Evolutionary conservation across 352 stramenopile genomes (phyloP).

Genomic region (Elongisporangium prolatum): DNA sequence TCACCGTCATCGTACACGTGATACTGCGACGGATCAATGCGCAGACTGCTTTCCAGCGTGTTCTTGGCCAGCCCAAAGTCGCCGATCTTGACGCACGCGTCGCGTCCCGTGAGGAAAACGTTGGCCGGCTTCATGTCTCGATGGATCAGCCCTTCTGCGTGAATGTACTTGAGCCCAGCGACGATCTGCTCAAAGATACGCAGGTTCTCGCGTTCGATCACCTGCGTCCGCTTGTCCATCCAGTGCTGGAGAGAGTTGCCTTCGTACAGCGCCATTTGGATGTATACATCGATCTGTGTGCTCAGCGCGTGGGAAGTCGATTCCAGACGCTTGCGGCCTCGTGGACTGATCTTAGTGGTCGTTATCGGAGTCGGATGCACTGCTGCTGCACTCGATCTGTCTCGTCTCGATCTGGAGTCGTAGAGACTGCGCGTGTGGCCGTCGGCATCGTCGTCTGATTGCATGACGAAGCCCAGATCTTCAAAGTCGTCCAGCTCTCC

Average conservation of each 20-base stretch:
- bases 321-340: constrained; percentile 14
- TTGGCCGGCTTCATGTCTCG: constrained; percentile 82
- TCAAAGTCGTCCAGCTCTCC: constrained; percentile 32
- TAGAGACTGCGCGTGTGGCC: neutral
- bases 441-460: constrained; percentile 6
- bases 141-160: constrained; percentile 67
- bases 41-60: constrained; percentile 48
- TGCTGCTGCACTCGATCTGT: neutral
- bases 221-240: constrained; percentile 47
- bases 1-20: constrained; percentile 33
- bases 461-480: constrained; percentile 61
- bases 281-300: constrained; percentile 85
- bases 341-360: neutral
- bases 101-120: constrained; percentile 60
- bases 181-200: constrained; percentile 72
- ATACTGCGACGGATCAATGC: constrained; percentile 51
- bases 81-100: constrained; percentile 77
- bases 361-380: neutral
- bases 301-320: constrained; percentile 24
- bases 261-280: constrained; percentile 94
- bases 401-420: neutral
- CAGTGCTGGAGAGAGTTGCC: constrained; percentile 83
- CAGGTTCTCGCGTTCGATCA: constrained; percentile 53
- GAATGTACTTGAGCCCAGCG: constrained; percentile 71
- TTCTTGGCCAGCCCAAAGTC: constrained; percentile 82